phyloP scores from a whole-genome alignment of 139 green algal species.

The Tetradesmus obliquus region DNA sequence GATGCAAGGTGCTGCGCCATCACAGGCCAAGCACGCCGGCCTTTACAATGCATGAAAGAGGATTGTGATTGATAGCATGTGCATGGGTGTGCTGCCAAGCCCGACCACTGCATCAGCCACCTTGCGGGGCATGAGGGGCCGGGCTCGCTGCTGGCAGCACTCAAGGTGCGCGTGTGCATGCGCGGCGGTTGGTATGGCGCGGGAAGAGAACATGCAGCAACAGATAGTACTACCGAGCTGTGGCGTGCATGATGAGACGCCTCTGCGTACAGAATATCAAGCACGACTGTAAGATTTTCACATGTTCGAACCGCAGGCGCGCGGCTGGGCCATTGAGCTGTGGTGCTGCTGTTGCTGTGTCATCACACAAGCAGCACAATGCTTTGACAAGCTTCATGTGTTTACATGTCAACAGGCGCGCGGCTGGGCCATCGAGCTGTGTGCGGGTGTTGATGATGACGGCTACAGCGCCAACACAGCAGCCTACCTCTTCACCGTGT shows the following conservation, averaged over 20 bases:
- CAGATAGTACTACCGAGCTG: too few species aligned
- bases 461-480: slow-evolving; percentile 71
- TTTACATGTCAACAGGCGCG: slow-evolving; percentile 34
- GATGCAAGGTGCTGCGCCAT: too few species aligned
- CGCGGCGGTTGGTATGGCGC: too few species aligned
- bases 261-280: too few species aligned
- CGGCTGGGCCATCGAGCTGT: slow-evolving; percentile 87
- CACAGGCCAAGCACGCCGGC: too few species aligned
- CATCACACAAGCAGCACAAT: not conserved
- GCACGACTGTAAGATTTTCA: too few species aligned
- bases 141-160: slow-evolving; percentile 81
- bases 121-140: slow-evolving; percentile 94
- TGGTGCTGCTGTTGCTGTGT: slow-evolving; percentile 13
- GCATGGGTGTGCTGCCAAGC: too few species aligned
- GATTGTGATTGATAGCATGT: too few species aligned
- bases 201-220: too few species aligned
- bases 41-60: too few species aligned
- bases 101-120: slow-evolving; percentile 70
- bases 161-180: slow-evolving; percentile 71
- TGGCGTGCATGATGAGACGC: too few species aligned
- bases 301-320: slow-evolving; percentile 9
- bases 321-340: slow-evolving; percentile 86
- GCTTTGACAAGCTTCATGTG: not conserved
- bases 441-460: slow-evolving; percentile 87
- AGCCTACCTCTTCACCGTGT: slow-evolving; percentile 82